A percentile compares a stretch with the other conserved stretches of the same genome.
phyloP scores from a whole-genome alignment of 768 basidiomycete genomes.

The Pilatotrama ljubarskyi region DNA sequence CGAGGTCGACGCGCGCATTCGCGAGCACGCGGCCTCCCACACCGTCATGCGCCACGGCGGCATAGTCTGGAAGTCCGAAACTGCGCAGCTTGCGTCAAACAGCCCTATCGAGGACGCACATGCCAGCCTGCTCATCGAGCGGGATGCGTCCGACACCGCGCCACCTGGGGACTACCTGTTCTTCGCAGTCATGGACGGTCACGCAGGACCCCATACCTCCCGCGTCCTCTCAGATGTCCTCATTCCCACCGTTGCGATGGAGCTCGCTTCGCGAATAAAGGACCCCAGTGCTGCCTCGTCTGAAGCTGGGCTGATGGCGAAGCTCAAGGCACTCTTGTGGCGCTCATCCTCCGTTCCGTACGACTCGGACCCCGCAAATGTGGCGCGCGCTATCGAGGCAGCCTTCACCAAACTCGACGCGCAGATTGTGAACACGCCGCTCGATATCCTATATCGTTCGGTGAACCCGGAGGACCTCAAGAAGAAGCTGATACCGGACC shows the following conservation, averaged over 20 bases:
- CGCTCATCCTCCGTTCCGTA: slow-evolving; percentile 33
- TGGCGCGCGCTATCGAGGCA: slow-evolving; percentile 67
- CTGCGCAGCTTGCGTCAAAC: slow-evolving; percentile 81
- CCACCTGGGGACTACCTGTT: slow-evolving; percentile 75
- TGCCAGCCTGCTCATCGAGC: slow-evolving; percentile 64
- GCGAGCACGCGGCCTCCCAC: slow-evolving; percentile 50
- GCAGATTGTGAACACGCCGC: slow-evolving; percentile 78
- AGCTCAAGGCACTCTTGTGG: slow-evolving; percentile 43
- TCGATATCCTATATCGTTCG: slow-evolving; percentile 65
- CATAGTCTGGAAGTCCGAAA: slow-evolving; percentile 72
- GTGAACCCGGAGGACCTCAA: slow-evolving; percentile 53
- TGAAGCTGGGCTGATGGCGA: slow-evolving; percentile 34
- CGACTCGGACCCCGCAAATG: slow-evolving; percentile 49
- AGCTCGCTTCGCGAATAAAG: slow-evolving; percentile 59
- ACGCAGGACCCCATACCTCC: slow-evolving; percentile 83
- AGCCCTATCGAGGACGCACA: slow-evolving; percentile 91
- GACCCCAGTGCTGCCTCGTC: slow-evolving; percentile 33
- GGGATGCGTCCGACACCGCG: slow-evolving; percentile 59
- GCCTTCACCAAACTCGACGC: slow-evolving; percentile 84
- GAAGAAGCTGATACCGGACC: slow-evolving; percentile 55
- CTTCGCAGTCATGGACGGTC: slow-evolving; percentile 91
- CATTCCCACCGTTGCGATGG: slow-evolving; percentile 79
- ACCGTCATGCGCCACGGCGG: slow-evolving; percentile 52
- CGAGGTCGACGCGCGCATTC: slow-evolving; percentile 57
- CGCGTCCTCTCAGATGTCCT: slow-evolving; percentile 79